phyloP scores from a whole-genome alignment of 768 basidiomycete species.

The Russula lepida region DNA sequence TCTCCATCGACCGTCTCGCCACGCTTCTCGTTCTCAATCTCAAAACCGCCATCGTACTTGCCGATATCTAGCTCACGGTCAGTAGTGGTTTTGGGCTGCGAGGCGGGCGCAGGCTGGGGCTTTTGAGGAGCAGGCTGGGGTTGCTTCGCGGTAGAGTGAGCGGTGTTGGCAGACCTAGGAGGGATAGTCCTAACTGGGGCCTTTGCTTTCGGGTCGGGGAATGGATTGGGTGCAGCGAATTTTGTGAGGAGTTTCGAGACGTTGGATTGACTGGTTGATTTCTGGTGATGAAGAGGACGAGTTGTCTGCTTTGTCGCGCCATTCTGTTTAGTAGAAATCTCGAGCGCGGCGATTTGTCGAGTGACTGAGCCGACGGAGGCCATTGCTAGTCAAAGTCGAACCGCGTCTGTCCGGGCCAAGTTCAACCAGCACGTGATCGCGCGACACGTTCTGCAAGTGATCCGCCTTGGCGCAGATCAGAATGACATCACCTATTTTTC shows the following conservation, averaged over 20 bases:
- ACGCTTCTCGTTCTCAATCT: conserved; percentile 74
- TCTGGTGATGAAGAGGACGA: conserved; percentile 34
- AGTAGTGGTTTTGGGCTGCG: conserved; percentile 19
- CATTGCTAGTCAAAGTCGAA: conserved; percentile 22
- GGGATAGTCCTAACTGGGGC: conserved; percentile 14
- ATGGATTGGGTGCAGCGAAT: conserved; percentile 59
- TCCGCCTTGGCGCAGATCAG: background rate
- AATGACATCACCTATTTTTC: conserved; percentile 6
- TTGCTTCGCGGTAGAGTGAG: conserved; percentile 28
- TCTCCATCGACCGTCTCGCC: conserved; percentile 70
- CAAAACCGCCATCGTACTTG: conserved; percentile 93
- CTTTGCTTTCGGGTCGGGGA: conserved; percentile 24
- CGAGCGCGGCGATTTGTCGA: conserved; percentile 60
- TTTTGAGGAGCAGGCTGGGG: conserved; percentile 6
- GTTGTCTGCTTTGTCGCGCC: conserved; percentile 26
- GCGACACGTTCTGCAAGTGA: background rate
- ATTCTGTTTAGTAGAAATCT: conserved; percentile 48
- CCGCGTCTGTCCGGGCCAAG: background rate
- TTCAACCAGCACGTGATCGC: conserved; percentile 14
- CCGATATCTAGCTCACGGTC: conserved; percentile 60
- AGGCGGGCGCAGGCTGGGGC: conserved; percentile 16
- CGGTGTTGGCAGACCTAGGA: conserved; percentile 21
- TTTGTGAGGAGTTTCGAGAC: conserved; percentile 69
- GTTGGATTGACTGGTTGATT: conserved; percentile 50
- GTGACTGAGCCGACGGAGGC: conserved; percentile 47